Evolutionary conservation across 2,329 filamentous ascomycete species (phyloP).

Genomic region (Colletotrichum brevisporum): DNA sequence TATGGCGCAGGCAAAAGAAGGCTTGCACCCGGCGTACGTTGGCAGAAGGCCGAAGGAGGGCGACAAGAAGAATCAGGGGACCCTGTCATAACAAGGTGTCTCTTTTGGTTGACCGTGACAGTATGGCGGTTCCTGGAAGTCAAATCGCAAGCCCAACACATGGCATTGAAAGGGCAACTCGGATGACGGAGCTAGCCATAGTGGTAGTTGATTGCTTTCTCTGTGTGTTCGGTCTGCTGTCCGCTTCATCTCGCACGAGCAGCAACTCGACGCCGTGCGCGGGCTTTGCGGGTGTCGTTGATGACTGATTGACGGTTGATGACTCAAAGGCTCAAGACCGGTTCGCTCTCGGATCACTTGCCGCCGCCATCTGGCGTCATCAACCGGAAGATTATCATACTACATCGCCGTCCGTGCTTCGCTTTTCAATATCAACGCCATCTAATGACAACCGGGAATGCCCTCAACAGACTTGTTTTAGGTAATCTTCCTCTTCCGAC

Average conservation of each 20-base stretch:
- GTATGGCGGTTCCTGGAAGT: slow-evolving; percentile 32
- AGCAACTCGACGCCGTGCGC: no score
- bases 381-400: slow-evolving; percentile 7
- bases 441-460: neutral
- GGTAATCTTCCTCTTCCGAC: neutral
- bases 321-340: neutral
- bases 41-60: neutral
- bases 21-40: neutral
- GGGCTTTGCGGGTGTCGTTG: no score
- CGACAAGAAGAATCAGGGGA: neutral
- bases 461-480: neutral
- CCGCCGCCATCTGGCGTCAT: slow-evolving; percentile 19
- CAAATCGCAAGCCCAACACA: slow-evolving; percentile 8
- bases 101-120: slow-evolving; percentile 10
- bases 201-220: no score
- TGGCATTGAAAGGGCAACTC: slow-evolving; percentile 12
- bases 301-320: no score
- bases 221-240: neutral
- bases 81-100: slow-evolving; percentile 15
- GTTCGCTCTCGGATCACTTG: slow-evolving; percentile 13
- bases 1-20: no score
- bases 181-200: slow-evolving; percentile 23
- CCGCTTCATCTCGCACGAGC: slow-evolving; percentile 27
- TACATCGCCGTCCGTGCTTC: slow-evolving; percentile 7
- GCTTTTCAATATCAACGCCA: neutral